Evolutionary conservation across 140 eudicot genomes (phyloP), one percentile per base, ranked within the genome.

Genomic region (Senecio squalidus): DNA sequence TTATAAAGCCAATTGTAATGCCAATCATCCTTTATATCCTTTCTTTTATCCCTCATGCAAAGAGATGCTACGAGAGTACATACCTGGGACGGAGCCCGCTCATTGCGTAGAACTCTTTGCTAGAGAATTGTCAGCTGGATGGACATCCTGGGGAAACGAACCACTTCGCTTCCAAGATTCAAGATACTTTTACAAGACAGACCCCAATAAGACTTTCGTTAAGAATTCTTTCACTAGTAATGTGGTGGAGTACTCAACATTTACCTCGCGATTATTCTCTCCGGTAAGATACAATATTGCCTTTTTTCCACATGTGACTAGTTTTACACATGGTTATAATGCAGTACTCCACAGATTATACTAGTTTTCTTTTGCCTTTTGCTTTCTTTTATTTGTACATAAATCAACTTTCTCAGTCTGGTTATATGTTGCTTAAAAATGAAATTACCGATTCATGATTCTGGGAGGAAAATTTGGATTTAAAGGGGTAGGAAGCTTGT

Each of bases 91-190:
- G 17, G 67, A 70, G 59, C 91, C 94, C 53, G 84, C 79, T 61
- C 88, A 78, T n/a, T 81, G 98, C 73, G 58, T 79, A 6, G 98
- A 91, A 74, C 86, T 91, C 57, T 91, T 91, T 75, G 83, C 96
- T 50, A 72, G 98, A 69, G 98, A 91, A 70, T 39, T 91, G 84
- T 27, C 78, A 40, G 74, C 75, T 55, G 98, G 96, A 55, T 91
- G 98, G 98, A 78, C 84, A 33, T 86, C 85, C 51, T 91, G 96
- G 98, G 98, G 98, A 13, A 91, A 91, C 51, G 98, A 91, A 60
- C 94, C 92, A 44, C 91, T 91, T 39, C 85, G 59, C 45, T 91
- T 91, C 74, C 98, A 91, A 79, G 84, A 84, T 50, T 71, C 74
- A 2, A 74, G 67, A 77, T 76, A 91, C 75, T 91, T 91, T 55